These are phyloP conservation scores for Globisporangium emineosum DNA, from an alignment of 352 stramenopile species.

Conservation along the genomic window DNA sequence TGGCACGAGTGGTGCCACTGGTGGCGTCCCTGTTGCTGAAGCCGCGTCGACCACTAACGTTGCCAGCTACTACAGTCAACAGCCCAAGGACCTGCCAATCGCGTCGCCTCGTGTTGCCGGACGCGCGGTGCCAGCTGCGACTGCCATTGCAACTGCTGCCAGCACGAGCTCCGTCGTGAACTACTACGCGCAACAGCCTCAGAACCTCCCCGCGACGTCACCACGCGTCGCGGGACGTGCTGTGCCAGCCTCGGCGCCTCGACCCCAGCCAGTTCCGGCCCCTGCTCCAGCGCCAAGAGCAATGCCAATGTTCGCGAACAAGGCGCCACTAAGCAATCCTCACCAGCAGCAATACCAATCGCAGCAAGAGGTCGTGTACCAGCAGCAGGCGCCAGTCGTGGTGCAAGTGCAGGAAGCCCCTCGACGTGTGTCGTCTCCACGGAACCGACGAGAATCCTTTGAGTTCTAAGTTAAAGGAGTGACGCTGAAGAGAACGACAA, in stretches of 20 bases:
- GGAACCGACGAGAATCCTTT: conserved; percentile 34
- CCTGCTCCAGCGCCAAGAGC: conserved; percentile 6
- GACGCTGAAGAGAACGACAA: background rate
- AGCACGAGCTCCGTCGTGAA: conserved; percentile 6
- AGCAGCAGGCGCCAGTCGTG: conserved; percentile 6
- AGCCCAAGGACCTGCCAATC: conserved; percentile 35
- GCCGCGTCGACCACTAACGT: conserved; percentile 26
- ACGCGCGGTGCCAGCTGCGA: conserved; percentile 32
- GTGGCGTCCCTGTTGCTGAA: conserved; percentile 2
- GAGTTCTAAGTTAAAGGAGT: conserved; percentile 26
- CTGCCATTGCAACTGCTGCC: background rate
- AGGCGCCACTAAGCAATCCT: conserved; percentile 2
- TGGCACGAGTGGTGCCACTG: conserved; percentile 7
- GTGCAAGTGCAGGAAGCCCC: conserved; percentile 6
- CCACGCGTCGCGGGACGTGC: conserved; percentile 36
- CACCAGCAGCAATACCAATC: background rate
- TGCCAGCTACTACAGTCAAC: conserved; percentile 55
- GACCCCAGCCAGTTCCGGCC: background rate
- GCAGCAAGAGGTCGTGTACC: background rate
- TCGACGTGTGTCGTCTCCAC: conserved; percentile 26
- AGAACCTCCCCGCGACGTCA: conserved; percentile 8
- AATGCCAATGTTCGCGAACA: conserved; percentile 16
- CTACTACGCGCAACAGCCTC: conserved; percentile 4
- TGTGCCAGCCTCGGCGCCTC: conserved; percentile 33
- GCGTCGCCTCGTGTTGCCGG: conserved; percentile 43